Percentiles rank a stretch among this genome's conserved stretches.
Evolutionary conservation across 2,329 filamentous ascomycete species (phyloP).

Genomic region (Ophiostoma sp.): DNA sequence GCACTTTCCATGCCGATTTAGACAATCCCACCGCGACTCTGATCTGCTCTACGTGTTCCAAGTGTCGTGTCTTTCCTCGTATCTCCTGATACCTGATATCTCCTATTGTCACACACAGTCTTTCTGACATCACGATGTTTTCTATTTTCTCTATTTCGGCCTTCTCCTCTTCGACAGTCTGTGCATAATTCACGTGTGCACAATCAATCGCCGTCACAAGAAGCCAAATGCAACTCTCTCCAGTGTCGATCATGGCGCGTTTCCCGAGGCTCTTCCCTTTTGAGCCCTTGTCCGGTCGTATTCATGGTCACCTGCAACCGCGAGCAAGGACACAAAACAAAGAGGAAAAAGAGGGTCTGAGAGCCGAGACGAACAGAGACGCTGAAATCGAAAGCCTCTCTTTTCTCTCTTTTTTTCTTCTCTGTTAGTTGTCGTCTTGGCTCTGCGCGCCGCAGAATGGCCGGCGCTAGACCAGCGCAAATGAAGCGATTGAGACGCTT

Average conservation of each 20-base stretch:
- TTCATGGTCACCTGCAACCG: background rate
- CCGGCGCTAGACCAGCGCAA: background rate
- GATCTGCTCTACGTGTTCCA: too few relatives aligned
- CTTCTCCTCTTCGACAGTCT: background rate
- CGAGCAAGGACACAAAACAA: background rate
- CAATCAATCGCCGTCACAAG: conserved; percentile 11
- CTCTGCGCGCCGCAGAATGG: background rate
- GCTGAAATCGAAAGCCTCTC: background rate
- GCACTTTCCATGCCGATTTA: background rate
- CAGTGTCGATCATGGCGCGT: background rate
- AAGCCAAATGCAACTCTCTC: background rate
- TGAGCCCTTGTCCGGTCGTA: background rate
- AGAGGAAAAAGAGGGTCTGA: background rate
- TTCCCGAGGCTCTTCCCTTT: conserved; percentile 2
- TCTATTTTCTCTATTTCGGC: background rate
- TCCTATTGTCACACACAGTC: background rate
- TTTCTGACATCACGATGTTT: background rate
- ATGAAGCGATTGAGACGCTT: background rate
- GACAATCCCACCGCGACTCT: background rate
- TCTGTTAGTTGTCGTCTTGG: background rate
- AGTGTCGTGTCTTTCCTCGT: background rate
- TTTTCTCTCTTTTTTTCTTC: too few relatives aligned
- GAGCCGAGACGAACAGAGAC: background rate
- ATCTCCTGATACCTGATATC: background rate
- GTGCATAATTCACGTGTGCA: background rate